A percentile compares a stretch with the other conserved stretches of the same genome.
Conservation (phyloP, 202 grass and related monocot genomes). For the Setaria italica region DNA sequence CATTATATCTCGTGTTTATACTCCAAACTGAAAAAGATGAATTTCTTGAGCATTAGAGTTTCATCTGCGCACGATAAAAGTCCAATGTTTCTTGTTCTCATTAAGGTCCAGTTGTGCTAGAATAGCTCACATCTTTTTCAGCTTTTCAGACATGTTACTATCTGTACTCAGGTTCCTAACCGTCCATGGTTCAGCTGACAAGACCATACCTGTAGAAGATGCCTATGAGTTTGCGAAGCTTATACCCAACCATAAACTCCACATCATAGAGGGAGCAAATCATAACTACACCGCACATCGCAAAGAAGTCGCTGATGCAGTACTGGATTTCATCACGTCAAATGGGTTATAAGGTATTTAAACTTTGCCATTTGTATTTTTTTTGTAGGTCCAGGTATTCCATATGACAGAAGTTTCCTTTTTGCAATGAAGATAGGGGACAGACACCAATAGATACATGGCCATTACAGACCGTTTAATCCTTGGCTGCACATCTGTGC, state of each 20-base stretch:
- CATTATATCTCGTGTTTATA: neutral
- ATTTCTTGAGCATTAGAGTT: neutral
- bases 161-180: conserved; percentile 66
- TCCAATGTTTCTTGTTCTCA: neutral
- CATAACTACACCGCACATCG: conserved; percentile 75
- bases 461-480: neutral
- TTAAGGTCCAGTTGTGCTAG: neutral
- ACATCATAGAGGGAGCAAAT: conserved; percentile 75
- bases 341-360: conserved; percentile 39
- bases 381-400: neutral
- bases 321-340: conserved; percentile 60
- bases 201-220: conserved; percentile 67
- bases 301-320: conserved; percentile 59
- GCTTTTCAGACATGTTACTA: neutral
- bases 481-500: neutral
- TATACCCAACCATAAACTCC: conserved; percentile 75
- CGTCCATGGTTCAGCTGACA: conserved; percentile 76
- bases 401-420: neutral
- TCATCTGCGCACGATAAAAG: neutral
- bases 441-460: neutral
- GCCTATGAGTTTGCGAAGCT: conserved; percentile 69
- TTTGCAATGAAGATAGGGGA: neutral
- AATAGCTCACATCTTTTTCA: neutral
- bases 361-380: neutral
- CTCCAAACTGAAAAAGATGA: neutral